Evolutionary conservation across 306 rosid species (phyloP).

Genomic region (Vigna angularis): DNA sequence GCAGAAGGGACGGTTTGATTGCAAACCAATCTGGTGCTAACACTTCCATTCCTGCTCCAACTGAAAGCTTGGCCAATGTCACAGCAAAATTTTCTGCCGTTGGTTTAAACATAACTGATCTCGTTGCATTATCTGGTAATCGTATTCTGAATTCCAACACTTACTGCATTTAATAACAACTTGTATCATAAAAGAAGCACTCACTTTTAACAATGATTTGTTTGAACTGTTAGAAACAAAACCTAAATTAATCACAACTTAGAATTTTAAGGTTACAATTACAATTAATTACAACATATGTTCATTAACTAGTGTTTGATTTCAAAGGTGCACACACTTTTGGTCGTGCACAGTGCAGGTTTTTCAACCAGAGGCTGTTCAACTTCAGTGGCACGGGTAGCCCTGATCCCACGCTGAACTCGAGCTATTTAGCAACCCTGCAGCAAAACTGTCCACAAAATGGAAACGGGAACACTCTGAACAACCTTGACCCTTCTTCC

Average conservation of each 20-base stretch:
- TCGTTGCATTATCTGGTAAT: slow-evolving; percentile 77
- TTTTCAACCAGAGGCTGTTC: slow-evolving; percentile 60
- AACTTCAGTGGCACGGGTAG: slow-evolving; percentile 57
- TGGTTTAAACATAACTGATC: slow-evolving; percentile 68
- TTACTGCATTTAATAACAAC: no score
- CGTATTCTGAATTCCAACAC: neutral
- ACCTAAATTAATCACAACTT: no score
- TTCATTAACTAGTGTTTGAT: neutral
- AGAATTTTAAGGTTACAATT: no score
- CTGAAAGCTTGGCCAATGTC: slow-evolving; percentile 60
- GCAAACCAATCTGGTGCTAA: slow-evolving; percentile 79
- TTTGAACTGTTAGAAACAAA: no score
- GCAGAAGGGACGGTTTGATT: slow-evolving; percentile 68
- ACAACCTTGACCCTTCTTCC: slow-evolving; percentile 64
- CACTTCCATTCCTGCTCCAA: slow-evolving; percentile 62
- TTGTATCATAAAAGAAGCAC: no score
- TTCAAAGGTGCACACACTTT: slow-evolving; percentile 76
- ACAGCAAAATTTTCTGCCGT: slow-evolving; percentile 68
- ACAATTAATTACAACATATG: neutral
- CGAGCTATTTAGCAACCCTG: slow-evolving; percentile 55
- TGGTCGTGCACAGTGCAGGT: slow-evolving; percentile 73
- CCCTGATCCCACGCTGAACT: slow-evolving; percentile 67
- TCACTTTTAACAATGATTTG: no score
- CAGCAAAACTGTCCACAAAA: slow-evolving; percentile 71
- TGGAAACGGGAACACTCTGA: slow-evolving; percentile 49